These are phyloP conservation scores for Diaporthe ampelina DNA, from an alignment of 2,329 filamentous ascomycete species.

Conservation along the genomic window DNA sequence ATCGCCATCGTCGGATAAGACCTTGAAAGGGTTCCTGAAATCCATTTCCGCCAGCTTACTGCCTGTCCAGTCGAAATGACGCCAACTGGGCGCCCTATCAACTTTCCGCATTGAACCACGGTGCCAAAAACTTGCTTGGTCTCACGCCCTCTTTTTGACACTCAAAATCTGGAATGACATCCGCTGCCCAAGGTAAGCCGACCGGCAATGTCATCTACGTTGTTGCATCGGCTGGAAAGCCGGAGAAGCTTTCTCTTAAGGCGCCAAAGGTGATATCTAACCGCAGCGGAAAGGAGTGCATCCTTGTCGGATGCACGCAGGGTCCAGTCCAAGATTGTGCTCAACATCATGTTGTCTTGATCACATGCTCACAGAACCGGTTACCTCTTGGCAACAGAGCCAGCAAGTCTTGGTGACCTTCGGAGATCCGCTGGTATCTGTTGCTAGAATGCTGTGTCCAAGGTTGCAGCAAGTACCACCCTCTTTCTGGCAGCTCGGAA, in stretches of 20 bases:
- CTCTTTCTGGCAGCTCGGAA: conserved; percentile 22
- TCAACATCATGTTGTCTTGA: background rate
- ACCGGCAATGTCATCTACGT: background rate
- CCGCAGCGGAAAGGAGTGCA: background rate
- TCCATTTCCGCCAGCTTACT: background rate
- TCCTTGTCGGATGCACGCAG: conserved; percentile 9
- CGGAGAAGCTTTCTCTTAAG: background rate
- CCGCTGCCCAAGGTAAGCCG: background rate
- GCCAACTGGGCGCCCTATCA: background rate
- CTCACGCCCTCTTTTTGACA: background rate
- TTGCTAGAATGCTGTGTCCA: background rate
- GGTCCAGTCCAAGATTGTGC: conserved; percentile 10
- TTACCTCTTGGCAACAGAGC: background rate
- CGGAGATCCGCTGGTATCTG: background rate
- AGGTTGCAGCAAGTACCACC: conserved; percentile 16
- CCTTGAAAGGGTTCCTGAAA: background rate
- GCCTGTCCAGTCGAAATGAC: background rate
- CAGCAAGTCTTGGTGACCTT: background rate
- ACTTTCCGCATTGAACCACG: background rate
- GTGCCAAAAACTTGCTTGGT: background rate
- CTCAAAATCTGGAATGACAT: background rate
- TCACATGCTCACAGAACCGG: conserved; percentile 1
- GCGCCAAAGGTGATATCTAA: background rate
- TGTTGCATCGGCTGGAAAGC: too few species aligned
- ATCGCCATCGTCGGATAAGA: background rate